phyloP scores from a whole-genome alignment of 1,139 yeast species.

The Hansenula lynferdii region DNA sequence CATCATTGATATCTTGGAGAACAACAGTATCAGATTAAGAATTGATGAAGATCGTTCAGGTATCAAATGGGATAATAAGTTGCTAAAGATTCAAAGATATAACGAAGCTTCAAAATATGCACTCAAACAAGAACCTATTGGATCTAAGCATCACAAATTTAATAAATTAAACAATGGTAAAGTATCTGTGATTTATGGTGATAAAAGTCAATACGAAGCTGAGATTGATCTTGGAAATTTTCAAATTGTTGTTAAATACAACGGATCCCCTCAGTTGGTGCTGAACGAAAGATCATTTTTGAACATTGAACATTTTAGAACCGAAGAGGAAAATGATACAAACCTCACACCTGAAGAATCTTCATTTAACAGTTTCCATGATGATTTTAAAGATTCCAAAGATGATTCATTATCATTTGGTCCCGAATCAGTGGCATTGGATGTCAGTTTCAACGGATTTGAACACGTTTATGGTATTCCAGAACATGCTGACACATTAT shows the following conservation, averaged over 20 bases:
- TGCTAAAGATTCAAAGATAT: constrained; percentile 43
- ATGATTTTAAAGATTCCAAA: constrained; percentile 55
- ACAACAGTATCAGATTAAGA: constrained; percentile 51
- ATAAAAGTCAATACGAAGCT: constrained; percentile 30
- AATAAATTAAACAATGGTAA: constrained; percentile 20
- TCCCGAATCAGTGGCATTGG: constrained; percentile 86
- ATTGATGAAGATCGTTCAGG: constrained; percentile 56
- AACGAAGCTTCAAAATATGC: constrained; percentile 61
- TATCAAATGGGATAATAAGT: constrained; percentile 26
- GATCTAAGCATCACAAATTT: constrained; percentile 7
- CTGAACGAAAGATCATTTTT: constrained; percentile 67
- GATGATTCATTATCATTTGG: constrained; percentile 69
- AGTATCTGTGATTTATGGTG: constrained; percentile 38
- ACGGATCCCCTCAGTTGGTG: constrained; percentile 43
- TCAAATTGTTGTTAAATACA: constrained; percentile 41
- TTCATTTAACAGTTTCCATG: constrained; percentile 52
- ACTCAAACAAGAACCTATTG: constrained; percentile 30
- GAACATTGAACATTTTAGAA: constrained; percentile 77
- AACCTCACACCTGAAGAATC: constrained; percentile 53
- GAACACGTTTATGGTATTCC: constrained; percentile 84
- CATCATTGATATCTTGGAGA: constrained; percentile 47
- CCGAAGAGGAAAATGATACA: constrained; percentile 30
- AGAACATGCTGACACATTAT: constrained; percentile 83
- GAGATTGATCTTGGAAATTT: constrained; percentile 47
- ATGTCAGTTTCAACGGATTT: constrained; percentile 59